Conservation (phyloP, 1,139 yeast genomes). For the Scheffersomyces quercinus region DNA sequence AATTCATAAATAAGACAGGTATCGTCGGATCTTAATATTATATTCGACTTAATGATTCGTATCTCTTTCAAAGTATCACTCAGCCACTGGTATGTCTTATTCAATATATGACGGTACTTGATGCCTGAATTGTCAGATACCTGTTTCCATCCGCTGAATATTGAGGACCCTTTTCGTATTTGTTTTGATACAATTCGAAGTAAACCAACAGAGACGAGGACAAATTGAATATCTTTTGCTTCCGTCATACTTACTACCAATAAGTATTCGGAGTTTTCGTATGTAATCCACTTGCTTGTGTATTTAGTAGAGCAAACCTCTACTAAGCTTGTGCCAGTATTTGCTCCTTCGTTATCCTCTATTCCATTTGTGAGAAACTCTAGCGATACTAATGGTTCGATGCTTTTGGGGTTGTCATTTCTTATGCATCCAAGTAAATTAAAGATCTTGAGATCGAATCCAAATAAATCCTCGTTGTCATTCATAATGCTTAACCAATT, state of each 20-base stretch:
- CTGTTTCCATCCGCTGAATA: conserved; percentile 1
- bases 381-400: background rate
- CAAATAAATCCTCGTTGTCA: conserved; percentile 24
- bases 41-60: background rate
- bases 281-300: conserved; percentile 6
- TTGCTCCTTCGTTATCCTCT: background rate
- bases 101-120: background rate
- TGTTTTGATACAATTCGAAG: conserved; percentile 15
- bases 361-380: background rate
- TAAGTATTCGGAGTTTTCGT: conserved; percentile 13
- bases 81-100: conserved; percentile 1
- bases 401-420: background rate
- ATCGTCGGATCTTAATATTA: conserved; percentile 10
- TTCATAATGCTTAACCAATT: conserved; percentile 36
- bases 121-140: background rate
- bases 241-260: conserved; percentile 14
- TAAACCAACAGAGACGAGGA: conserved; percentile 18
- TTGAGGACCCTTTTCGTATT: background rate
- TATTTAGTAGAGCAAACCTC: background rate
- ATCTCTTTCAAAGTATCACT: background rate
- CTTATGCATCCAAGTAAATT: conserved; percentile 21
- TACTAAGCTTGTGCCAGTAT: background rate
- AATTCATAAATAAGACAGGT: conserved; percentile 11
- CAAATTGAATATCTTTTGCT: conserved; percentile 12
- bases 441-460: conserved; percentile 30